Evolutionary conservation across 225 moss, liverwort and hornwort species (phyloP).

Genomic region (Marchantia paleacea): DNA sequence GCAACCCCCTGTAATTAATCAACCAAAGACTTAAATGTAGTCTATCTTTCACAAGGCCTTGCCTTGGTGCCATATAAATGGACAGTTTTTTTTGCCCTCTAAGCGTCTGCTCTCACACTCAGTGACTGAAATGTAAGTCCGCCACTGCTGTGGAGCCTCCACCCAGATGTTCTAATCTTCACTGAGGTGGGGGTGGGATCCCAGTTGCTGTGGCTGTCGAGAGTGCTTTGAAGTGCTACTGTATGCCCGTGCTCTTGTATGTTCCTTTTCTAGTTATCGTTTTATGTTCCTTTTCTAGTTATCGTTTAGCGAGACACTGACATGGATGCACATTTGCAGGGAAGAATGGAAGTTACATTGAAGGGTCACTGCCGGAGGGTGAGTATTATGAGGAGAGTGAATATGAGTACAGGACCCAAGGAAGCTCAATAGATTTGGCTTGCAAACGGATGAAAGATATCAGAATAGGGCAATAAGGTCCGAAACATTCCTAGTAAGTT

Average conservation of each 20-base stretch:
- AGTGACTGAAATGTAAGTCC: not conserved
- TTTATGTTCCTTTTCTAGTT: not conserved
- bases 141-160: not conserved
- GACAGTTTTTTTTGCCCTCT: not conserved
- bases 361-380: constrained; percentile 21
- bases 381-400: constrained; percentile 23
- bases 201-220: not conserved
- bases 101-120: not conserved
- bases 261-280: not conserved
- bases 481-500: not conserved
- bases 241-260: not conserved
- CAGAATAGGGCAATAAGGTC: constrained; percentile 16
- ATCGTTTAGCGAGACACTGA: not conserved
- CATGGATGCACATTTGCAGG: constrained; percentile 9
- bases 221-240: not conserved
- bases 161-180: not conserved
- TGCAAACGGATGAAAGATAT: constrained; percentile 23
- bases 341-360: constrained; percentile 17
- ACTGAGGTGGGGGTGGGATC: not conserved
- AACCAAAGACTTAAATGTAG: not conserved
- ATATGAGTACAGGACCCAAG: constrained; percentile 11
- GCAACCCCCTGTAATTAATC: not conserved
- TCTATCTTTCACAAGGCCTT: not conserved
- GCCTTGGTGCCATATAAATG: not conserved
- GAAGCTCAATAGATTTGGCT: constrained; percentile 17